A percentile compares a stretch with the other conserved stretches of the same genome.
Evolutionary conservation across 495 filamentous ascomycete species (phyloP).

Genomic region (Schizothecium vesticola): DNA sequence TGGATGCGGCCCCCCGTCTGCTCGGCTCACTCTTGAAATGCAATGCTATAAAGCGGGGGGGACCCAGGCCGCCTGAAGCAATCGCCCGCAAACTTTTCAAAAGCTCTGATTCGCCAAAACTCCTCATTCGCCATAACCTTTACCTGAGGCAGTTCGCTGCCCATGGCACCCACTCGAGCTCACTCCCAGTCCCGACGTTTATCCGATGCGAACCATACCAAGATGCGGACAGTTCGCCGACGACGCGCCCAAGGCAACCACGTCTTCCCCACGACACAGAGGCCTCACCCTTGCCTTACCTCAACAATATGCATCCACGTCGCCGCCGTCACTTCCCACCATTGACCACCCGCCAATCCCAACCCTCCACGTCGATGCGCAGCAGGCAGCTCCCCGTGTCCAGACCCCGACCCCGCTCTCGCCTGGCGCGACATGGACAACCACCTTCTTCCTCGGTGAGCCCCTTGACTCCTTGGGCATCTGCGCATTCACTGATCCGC

Average conservation of each 20-base stretch:
- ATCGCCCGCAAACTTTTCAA: no score
- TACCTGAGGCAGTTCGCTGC: no score
- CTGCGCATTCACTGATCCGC: not conserved
- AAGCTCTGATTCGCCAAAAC: no score
- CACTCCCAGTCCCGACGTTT: not conserved
- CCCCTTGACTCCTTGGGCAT: not conserved
- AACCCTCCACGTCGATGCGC: not conserved
- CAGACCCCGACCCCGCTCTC: not conserved
- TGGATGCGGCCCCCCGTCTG: no score
- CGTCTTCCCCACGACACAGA: not conserved
- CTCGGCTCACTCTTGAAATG: no score
- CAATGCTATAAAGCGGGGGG: no score
- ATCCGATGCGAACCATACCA: not conserved
- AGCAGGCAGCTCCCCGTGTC: not conserved
- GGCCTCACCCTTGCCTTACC: not conserved
- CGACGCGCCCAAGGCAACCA: not conserved
- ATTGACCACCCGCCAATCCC: not conserved
- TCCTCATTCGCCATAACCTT: no score
- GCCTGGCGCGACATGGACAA: not conserved
- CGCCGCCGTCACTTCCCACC: not conserved
- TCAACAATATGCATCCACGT: not conserved
- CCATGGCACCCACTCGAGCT: no score
- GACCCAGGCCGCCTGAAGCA: no score
- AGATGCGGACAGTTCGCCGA: not conserved
- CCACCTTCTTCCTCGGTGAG: not conserved